Evolutionary conservation across 2,329 filamentous ascomycete species (phyloP).

Genomic region (Fusarium staphyleae): DNA sequence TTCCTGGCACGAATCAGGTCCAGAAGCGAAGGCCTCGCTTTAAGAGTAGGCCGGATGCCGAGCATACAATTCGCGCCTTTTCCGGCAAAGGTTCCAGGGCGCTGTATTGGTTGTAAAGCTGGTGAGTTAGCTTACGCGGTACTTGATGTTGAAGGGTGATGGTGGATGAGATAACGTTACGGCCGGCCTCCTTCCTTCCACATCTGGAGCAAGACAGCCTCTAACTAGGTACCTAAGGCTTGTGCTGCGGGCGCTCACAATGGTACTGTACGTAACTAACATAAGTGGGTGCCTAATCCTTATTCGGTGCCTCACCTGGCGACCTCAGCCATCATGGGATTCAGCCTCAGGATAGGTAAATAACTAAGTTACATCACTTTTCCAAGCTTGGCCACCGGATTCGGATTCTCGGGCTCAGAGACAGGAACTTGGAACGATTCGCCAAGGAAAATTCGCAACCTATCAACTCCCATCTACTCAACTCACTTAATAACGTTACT

Average conservation of each 20-base stretch:
- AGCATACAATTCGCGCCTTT: constrained; percentile 52
- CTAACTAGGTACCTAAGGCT: background rate
- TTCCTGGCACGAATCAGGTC: constrained; percentile 54
- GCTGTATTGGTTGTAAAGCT: constrained; percentile 11
- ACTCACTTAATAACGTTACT: background rate
- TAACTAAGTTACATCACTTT: no score
- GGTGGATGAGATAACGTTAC: background rate
- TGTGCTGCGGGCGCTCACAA: constrained; percentile 7
- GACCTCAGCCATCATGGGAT: background rate
- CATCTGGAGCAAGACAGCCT: background rate
- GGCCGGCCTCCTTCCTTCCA: background rate
- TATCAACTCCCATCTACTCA: no score
- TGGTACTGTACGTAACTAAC: no score
- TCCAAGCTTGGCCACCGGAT: no score
- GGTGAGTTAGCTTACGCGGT: constrained; percentile 6
- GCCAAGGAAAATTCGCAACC: no score
- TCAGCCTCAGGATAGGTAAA: no score
- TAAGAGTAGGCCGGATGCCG: constrained; percentile 58
- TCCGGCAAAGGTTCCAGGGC: constrained; percentile 17
- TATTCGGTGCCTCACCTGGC: constrained; percentile 1
- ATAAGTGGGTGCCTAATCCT: constrained; percentile 9
- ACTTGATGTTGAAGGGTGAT: constrained; percentile 1
- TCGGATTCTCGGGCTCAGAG: no score
- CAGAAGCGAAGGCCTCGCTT: constrained; percentile 61
- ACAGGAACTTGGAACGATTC: no score